Base-by-base conservation (phyloP, 176 grass and related monocot genomes). In the Eremochloa ophiuroides region DNA sequence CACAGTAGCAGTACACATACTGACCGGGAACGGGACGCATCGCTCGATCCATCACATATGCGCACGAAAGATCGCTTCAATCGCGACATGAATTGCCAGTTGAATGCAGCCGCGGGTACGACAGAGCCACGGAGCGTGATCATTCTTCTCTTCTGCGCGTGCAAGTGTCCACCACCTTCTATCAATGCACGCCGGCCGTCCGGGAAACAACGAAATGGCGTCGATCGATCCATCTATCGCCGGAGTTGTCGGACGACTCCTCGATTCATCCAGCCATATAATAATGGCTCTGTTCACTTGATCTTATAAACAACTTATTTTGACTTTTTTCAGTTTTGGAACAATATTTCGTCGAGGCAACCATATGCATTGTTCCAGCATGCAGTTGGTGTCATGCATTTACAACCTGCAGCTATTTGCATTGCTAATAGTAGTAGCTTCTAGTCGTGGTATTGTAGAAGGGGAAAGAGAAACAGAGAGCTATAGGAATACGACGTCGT, bases 71-170 rank as follows among this genome's bases (percentile, higher is more conserved):
- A 69, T 80, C 10, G 65, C 78, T 58, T 80, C 78, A 69, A 80
- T 80, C 64, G 78, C 47, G 47, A 41, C 63, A 80, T 80, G 78
- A 80, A 80, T 56, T 41, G 47, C 3, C 44, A 39, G 77, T 79
- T 80, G 78, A 80, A 80, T 80, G 78, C 65, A 69, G 53, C 64
- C 51, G 22, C 64, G 23, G 63, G 78, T 80, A 80, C 78, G 31
- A 73, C 9, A 14, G 6, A 78, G 16, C 13, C 44, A 80, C 77
- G 77, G 77, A 15, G 4, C 29, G 77, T 26, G 78, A 69, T 80
- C 78, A 80, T 80, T 80, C 78, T 39, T 80, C 35, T 68, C 77
- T 55, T 69, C 48, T 58, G 65, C 78, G 78, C 78, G 78, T 77
- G 38, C 38, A 1, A 1, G 8, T 8, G 38, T 56, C 53, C 64